Conservation (phyloP, 352 stramenopile species). For the Phytophthora capsici region DNA sequence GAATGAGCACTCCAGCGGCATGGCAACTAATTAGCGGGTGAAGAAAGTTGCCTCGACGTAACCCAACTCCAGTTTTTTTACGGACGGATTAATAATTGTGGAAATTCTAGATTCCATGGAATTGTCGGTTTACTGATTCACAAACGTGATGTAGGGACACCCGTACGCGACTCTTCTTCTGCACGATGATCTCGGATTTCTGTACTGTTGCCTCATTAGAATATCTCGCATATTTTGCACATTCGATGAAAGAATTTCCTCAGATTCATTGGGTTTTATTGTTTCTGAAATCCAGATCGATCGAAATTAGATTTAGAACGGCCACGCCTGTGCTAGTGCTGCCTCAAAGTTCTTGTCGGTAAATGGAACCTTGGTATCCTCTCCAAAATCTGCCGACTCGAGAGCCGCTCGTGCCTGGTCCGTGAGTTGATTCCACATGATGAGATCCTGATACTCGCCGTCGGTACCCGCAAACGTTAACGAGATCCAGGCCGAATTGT, state of each 20-base stretch:
- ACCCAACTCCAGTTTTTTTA: not conserved
- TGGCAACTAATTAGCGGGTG: too few relatives aligned
- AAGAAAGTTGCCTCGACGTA: not conserved
- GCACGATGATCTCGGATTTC: too few relatives aligned
- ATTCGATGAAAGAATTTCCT: too few relatives aligned
- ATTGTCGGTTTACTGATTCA: too few relatives aligned
- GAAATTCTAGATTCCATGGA: not conserved
- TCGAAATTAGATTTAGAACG: not conserved
- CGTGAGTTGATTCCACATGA: slow-evolving; percentile 2
- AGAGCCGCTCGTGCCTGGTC: not conserved
- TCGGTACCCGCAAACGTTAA: not conserved
- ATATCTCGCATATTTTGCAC: too few relatives aligned
- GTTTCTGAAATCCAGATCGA: too few relatives aligned
- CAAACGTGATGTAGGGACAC: too few relatives aligned
- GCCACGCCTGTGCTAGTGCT: not conserved
- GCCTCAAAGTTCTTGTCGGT: slow-evolving; percentile 1
- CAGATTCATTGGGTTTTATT: too few relatives aligned
- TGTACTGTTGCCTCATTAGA: too few relatives aligned
- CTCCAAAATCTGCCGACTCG: not conserved
- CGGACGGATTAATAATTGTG: not conserved
- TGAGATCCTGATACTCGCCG: slow-evolving; percentile 4
- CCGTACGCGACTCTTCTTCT: too few relatives aligned
- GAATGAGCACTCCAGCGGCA: slow-evolving; percentile 11
- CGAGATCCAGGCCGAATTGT: not conserved
- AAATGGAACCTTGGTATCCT: not conserved